These are phyloP conservation scores for Crithidia sp. DNA, from an alignment of 208 protist genomes.

Conservation along the genomic window DNA sequence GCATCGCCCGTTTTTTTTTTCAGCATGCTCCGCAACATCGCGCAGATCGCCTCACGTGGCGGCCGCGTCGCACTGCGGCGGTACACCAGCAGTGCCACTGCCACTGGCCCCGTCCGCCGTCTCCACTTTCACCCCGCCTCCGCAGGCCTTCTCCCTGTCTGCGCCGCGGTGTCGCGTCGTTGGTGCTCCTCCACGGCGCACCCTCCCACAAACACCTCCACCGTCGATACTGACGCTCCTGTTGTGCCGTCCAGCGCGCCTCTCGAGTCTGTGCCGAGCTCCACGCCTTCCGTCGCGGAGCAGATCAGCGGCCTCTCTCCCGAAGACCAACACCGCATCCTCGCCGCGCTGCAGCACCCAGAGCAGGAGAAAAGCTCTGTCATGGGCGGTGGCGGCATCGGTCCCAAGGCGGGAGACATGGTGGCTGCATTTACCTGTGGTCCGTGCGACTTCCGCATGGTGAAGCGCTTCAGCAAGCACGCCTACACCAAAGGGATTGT, in stretches of 20 bases:
- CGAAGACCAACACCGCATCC: constrained; percentile 69
- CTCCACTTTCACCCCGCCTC: too few species aligned
- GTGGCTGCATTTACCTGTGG: constrained; percentile 90
- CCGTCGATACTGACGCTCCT: too few species aligned
- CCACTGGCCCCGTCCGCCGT: too few species aligned
- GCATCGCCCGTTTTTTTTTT: too few species aligned
- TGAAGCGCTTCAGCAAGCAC: constrained; percentile 92
- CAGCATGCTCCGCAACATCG: too few species aligned
- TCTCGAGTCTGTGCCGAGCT: neutral
- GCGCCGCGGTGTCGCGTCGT: neutral
- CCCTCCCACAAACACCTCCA: too few species aligned
- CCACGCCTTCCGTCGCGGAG: constrained; percentile 30
- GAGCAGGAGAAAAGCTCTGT: constrained; percentile 56
- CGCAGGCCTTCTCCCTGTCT: too few species aligned
- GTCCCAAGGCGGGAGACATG: constrained; percentile 81
- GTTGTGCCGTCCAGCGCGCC: too few species aligned
- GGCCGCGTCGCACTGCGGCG: constrained; percentile 1
- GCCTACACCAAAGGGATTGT: constrained; percentile 93
- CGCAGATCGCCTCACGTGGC: neutral
- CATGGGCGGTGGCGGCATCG: constrained; percentile 85
- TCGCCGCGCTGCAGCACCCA: constrained; percentile 54
- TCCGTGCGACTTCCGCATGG: constrained; percentile 83
- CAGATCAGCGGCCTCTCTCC: constrained; percentile 53
- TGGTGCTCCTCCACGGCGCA: neutral
- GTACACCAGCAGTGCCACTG: too few species aligned